Base-by-base conservation (phyloP, 345 rosid genomes). In the Eucalyptus regnans region DNA sequence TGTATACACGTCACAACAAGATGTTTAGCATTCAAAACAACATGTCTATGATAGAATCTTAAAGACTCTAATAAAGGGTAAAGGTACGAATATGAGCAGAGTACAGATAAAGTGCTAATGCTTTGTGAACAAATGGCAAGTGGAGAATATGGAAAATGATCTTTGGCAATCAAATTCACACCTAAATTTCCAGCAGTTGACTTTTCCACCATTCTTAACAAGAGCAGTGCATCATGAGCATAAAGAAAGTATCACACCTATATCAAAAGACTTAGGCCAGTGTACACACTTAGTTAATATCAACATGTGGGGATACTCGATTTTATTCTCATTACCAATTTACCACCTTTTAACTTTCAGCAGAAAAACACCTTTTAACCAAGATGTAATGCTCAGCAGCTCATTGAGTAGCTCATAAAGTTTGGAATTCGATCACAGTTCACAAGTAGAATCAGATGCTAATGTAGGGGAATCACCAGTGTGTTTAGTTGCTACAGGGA, bases 401-500 rank as follows among this genome's bases (percentile, higher is more conserved):
- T 68, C 43, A 68, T 68, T 68, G 23, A 68, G 80, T 68, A 16
- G 80, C 44, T 68, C 13, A 5, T 71, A 18, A 10, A 71, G 81
- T 37, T 71, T 37, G 44, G 25, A 71, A 71, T 71, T 5, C 7
- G 14, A 71, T 71, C 46, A 2, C 25, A 71, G 46, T 71, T 71
- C 18, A 11, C 46, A 7, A 37, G 27, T 71, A 18, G 46, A 33
- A 37, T 71, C 46, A 3, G 81, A 71, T 9, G 80, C 84, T 31
- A 66, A 10, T 14, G 31, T 50, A 52, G 48, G 50, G 13, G 86
- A 86, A 86, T 89, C 44, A 97, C 99, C 99, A 4, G 96, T 96
- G 92, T 97, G 99, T 79, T 48, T 94, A 5, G 96, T 94, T 89
- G 99, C 96, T 50, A 97, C 86, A 5, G 99, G 99, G 80, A 96